Evolutionary conservation across 345 rosid species (phyloP).

Genomic region (Syzygium grande): DNA sequence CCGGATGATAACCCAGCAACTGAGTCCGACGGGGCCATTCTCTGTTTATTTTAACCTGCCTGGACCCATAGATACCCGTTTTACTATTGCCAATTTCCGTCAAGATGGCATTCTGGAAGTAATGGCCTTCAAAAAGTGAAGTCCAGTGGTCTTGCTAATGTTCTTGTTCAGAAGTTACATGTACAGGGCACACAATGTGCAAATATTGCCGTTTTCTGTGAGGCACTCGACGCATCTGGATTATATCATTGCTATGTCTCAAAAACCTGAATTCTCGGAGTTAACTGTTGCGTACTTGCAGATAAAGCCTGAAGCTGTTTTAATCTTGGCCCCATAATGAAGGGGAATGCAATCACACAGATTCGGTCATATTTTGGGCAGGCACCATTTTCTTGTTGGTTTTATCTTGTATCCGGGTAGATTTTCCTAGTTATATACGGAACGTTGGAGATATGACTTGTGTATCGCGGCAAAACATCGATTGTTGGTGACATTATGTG

Average conservation of each 20-base stretch:
- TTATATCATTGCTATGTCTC: not conserved
- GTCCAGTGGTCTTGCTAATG: not conserved
- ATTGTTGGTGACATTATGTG: not conserved
- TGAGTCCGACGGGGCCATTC: constrained; percentile 53
- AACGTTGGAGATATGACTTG: not conserved
- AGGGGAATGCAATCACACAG: not conserved
- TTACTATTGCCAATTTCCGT: constrained; percentile 31
- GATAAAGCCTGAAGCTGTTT: not conserved
- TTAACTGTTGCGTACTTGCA: not conserved
- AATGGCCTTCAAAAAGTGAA: constrained; percentile 33
- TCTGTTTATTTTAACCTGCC: constrained; percentile 54
- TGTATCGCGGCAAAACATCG: not conserved
- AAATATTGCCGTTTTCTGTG: not conserved
- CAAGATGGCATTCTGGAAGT: constrained; percentile 62
- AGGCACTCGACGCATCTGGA: not conserved
- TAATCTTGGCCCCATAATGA: not conserved
- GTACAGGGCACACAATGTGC: not conserved
- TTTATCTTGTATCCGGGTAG: not conserved
- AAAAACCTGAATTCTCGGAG: not conserved
- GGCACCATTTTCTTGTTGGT: not conserved
- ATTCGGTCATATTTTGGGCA: not conserved
- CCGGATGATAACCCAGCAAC: constrained; percentile 39
- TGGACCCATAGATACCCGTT: constrained; percentile 70
- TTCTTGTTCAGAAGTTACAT: not conserved
- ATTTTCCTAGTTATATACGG: not conserved